Conservation (phyloP, 140 eudicot species). For the Bidens hawaiensis region DNA sequence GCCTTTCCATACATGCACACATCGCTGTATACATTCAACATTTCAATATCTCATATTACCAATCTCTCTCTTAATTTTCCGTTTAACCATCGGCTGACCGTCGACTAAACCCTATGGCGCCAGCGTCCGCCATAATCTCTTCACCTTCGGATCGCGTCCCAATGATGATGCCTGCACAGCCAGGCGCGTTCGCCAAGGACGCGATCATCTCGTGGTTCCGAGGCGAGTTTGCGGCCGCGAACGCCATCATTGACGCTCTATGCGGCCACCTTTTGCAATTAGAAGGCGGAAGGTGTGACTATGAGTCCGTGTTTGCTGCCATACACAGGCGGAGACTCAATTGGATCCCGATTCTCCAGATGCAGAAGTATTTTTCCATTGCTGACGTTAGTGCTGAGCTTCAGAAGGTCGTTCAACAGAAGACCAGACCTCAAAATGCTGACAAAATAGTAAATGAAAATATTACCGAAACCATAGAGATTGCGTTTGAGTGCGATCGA, state of each 20-base stretch:
- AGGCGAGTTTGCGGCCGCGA: conserved; percentile 99
- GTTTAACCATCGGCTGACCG: background rate
- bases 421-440: conserved; percentile 18
- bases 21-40: conserved; percentile 9
- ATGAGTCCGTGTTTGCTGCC: conserved; percentile 67
- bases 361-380: conserved; percentile 86
- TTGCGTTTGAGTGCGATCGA: conserved; percentile 21
- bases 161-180: conserved; percentile 35
- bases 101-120: conserved; percentile 42
- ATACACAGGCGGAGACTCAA: conserved; percentile 74
- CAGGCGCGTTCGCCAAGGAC: conserved; percentile 60
- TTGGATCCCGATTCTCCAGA: conserved; percentile 97
- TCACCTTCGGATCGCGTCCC: conserved; percentile 46
- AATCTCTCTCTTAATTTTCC: background rate
- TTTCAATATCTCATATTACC: background rate
- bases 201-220: conserved; percentile 86
- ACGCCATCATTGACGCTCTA: conserved; percentile 92
- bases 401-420: conserved; percentile 32
- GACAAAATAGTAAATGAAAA: conserved; percentile 17
- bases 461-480: conserved; percentile 11
- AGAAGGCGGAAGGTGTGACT: conserved; percentile 41
- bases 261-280: conserved; percentile 62
- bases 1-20: conserved; percentile 20
- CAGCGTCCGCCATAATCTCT: conserved; percentile 56
- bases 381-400: conserved; percentile 79